Conservation (phyloP, 257 asterid species). For the Forsythia suspensa region DNA sequence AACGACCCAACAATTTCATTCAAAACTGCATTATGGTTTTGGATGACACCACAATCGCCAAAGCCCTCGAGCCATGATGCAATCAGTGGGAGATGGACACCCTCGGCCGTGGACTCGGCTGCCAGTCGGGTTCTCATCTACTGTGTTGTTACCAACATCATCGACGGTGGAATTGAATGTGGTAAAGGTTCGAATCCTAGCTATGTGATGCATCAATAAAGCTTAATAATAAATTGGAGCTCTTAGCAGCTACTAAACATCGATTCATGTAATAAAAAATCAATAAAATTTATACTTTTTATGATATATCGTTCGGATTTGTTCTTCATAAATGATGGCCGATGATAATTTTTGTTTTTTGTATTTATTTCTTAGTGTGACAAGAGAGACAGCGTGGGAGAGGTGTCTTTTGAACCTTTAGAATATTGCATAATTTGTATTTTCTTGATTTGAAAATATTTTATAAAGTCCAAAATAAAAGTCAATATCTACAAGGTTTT, state of each 20-base stretch:
- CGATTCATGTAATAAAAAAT: neutral
- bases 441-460: too few relatives aligned
- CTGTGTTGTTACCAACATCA: slow-evolving; percentile 38
- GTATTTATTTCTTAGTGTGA: too few relatives aligned
- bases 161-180: slow-evolving; percentile 43
- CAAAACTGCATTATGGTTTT: slow-evolving; percentile 42
- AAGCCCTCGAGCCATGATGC: slow-evolving; percentile 38
- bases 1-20: slow-evolving; percentile 30
- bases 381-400: too few relatives aligned
- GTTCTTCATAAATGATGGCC: too few relatives aligned
- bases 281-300: neutral
- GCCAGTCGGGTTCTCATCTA: slow-evolving; percentile 27
- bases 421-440: too few relatives aligned
- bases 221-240: too few relatives aligned
- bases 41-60: slow-evolving; percentile 38
- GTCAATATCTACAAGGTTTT: too few relatives aligned
- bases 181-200: slow-evolving; percentile 25
- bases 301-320: neutral
- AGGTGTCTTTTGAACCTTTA: too few relatives aligned
- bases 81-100: slow-evolving; percentile 34
- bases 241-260: too few relatives aligned
- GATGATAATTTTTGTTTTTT: too few relatives aligned
- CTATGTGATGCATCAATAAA: too few relatives aligned
- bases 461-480: too few relatives aligned
- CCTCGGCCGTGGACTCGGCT: slow-evolving; percentile 23